Base-by-base conservation (phyloP, 345 rosid species). In the Raphanus raphanistrum region DNA sequence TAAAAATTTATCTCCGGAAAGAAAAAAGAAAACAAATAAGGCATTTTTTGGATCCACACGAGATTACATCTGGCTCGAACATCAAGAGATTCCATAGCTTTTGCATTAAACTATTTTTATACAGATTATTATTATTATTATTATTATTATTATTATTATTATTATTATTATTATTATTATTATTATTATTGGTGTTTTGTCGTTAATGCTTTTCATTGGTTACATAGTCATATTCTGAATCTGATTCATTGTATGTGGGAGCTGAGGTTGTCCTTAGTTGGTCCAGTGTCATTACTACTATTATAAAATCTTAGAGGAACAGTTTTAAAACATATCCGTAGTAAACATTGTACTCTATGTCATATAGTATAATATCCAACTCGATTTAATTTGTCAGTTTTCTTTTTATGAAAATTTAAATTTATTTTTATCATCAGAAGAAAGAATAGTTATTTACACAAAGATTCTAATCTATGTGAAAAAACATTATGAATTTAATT, bases 171-270 rank as follows among this genome's bases (percentile, higher is more conserved):
- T 41, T 45, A 60, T 12, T 16, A 58, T 3, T 7, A 58, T 25
- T n/a, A 8, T 55, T 5, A 25, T 41, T 45, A 60, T 12, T 45
- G 13, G 57, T 70, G 61, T 43, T 74, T 74, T 70, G 71, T 79
- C 76, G 72, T 74, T 41, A 74, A 68, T 63, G 67, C 74, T 63
- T 79, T 79, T 55, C 43, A 62, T 79, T 74, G 75, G 82, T 63
- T 69, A 21, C 43, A n/a, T 38, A 74, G 82, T 74, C 79, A 54
- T 63, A 69, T 54, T 70, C 76, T 65, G 64, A 75, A 80, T 58
- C 72, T 16, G 80, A 80, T 75, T 75, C 73, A 58, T 80, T 80
- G 83, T 33, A 75, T 74, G 71, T 74, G 79, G 79, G 79, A 79
- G 67, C 75, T 63, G 50, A 73, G 62, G 31, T 73, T 60, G 78